Evolutionary conservation across 2,329 filamentous ascomycete genomes (phyloP), one percentile per base, ranked within the genome.

Genomic region (Fusarium pininemorale): DNA sequence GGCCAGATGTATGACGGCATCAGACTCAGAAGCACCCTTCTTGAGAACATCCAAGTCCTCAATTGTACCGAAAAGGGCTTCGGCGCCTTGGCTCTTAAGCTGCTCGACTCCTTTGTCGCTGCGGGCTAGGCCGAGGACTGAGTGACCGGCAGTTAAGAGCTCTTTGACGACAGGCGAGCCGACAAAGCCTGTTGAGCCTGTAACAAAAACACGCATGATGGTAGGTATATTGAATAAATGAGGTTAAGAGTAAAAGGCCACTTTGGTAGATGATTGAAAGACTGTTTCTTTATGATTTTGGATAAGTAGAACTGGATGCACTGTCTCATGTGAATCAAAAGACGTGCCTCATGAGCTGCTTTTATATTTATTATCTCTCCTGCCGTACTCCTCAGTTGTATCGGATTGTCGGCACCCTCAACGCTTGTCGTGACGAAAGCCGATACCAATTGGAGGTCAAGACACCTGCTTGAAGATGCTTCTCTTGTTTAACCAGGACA

Each of bases 331-430:
- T 11, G 18, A 28, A 12, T 5, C 10, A 16, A 30, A 8, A 9
- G 28, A 50, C 3, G 8, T 28, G 28, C 22, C 11, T 18, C 7
- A n/a, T 50, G 45, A 1, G 7, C 45, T 22, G 15, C 5, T 51
- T 16, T 6, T 26, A 37, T 53, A 38, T 26, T 1, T 15, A 6
- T 38, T 6, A 3, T 38, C 9, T 12, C 13, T 26, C 9, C 13
- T 1, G 0, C 1, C 6, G 9, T 26, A 22, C n/a, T 15, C 37
- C 5, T 8, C 10, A 9, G 6, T 5, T 3, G 6, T n/a, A 18
- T 26, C 30, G 32, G 32, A 2, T 16, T 7, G 1, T 15, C 32
- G 50, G 50, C 15, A 35, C 1, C n/a, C 3, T 53, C 4, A 14
- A 37, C 32, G 16, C 1, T 12, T 20, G 3, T 11, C 16, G 38